Conservation (phyloP, 306 rosid species). For the Medicago lupulina region DNA sequence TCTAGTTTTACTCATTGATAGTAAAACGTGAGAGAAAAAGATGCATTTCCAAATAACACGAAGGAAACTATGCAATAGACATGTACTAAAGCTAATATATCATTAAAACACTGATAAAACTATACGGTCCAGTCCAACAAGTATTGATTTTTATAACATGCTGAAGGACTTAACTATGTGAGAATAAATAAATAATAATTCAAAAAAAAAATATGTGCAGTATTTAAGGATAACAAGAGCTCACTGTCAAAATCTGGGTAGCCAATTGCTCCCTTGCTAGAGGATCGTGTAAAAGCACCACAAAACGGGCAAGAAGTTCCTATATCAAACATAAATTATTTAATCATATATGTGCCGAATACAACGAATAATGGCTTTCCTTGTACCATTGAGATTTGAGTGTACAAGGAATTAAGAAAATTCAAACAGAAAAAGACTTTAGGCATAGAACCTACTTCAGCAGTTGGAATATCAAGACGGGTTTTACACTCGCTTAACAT, state of each 20-base stretch:
- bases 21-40: not conserved
- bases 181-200: constrained; percentile 23
- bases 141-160: constrained; percentile 9
- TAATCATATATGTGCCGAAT: constrained; percentile 38
- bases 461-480: constrained; percentile 77
- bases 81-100: constrained; percentile 22
- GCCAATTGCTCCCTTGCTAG: constrained; percentile 89
- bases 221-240: constrained; percentile 39
- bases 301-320: constrained; percentile 93
- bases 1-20: constrained; percentile 17
- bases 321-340: constrained; percentile 45
- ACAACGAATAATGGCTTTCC: constrained; percentile 26
- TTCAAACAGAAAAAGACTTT: not conserved
- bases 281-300: constrained; percentile 96
- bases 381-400: not conserved
- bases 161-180: constrained; percentile 21
- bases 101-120: constrained; percentile 25
- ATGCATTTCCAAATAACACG: constrained; percentile 11
- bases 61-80: constrained; percentile 27
- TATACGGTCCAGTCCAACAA: constrained; percentile 12
- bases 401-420: constrained; percentile 13
- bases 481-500: constrained; percentile 81
- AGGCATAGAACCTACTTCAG: constrained; percentile 60
- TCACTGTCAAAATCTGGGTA: constrained; percentile 85
- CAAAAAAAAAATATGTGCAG: not conserved